Base-by-base conservation (phyloP, 768 basidiomycete species). In the Termitomyces sp. region DNA sequence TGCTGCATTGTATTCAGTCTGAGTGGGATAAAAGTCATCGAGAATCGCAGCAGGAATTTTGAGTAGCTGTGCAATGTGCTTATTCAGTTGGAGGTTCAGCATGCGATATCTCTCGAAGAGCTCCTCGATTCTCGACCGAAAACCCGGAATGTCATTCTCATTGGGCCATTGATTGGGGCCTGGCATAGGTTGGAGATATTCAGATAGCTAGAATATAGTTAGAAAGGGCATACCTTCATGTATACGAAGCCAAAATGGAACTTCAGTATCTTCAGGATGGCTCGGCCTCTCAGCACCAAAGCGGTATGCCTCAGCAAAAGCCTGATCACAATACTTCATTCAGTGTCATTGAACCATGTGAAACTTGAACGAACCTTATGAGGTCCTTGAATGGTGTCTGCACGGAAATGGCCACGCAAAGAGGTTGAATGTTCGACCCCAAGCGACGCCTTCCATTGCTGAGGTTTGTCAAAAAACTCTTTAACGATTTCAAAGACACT, bases 161-260 rank as follows among this genome's bases (percentile, higher is more conserved):
- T 57, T 71, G 70, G 42, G 70, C 69, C 70, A 71, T 57, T 71
- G 70, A 39, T 71, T 71, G 2, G 69, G 70, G 24, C 70, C 70
- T 71, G 52, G n/a, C n/a, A n/a, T n/a, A n/a, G n/a, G n/a, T n/a
- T n/a, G n/a, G n/a, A n/a, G n/a, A n/a, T n/a, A n/a, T n/a, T n/a
- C n/a, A n/a, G n/a, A n/a, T n/a, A n/a, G n/a, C n/a, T n/a, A n/a
- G n/a, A n/a, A n/a, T n/a, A n/a, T n/a, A n/a, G n/a, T n/a, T n/a
- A n/a, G n/a, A n/a, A n/a, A n/a, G n/a, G n/a, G n/a, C n/a, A n/a
- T 58, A 69, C 69, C 70, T 64, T 71, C 65, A 43, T 71, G 70
- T 18, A 71, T 55, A 20, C 59, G 59, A n/a, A 69, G 62, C 65
- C 70, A 71, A 60, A 71, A 71, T 36, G 70, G 70, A 10, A 63